Evolutionary conservation across 164 flowering plant species (phyloP).

Genomic region (Dillenia suffruticosa): DNA sequence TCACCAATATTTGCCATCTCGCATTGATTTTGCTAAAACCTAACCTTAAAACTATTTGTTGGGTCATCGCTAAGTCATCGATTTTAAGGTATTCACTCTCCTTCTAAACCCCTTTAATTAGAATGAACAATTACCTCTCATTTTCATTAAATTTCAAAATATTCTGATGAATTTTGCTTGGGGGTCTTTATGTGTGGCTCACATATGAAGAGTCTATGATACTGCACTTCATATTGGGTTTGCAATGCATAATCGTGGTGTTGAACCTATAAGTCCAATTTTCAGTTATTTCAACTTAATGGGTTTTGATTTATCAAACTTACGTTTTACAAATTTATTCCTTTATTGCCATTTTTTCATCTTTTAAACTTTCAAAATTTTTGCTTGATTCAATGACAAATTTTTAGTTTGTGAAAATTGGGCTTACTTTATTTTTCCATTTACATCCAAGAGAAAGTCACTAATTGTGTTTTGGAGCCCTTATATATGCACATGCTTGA

Average conservation of each 20-base stretch:
- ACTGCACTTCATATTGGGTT: conserved; percentile 61
- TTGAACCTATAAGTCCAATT: conserved; percentile 59
- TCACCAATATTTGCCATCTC: not conserved
- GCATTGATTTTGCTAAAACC: conserved; percentile 50
- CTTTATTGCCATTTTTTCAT: no score
- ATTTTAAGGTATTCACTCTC: conserved; percentile 51
- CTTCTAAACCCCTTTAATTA: not conserved
- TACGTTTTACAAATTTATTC: no score
- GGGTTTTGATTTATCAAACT: no score
- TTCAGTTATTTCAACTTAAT: no score
- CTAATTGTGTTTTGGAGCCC: no score
- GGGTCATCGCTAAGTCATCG: conserved; percentile 55
- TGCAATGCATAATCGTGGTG: conserved; percentile 59
- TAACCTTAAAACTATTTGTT: conserved; percentile 58
- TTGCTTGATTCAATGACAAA: no score
- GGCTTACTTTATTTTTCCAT: no score
- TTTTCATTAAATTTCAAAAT: not conserved
- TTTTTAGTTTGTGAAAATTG: no score
- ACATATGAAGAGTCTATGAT: conserved; percentile 70
- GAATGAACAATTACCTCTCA: not conserved
- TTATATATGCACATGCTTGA: no score
- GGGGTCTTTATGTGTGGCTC: conserved; percentile 66
- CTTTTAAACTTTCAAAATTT: no score
- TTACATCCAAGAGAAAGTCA: no score
- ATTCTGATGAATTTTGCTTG: conserved; percentile 28